phyloP scores from a whole-genome alignment of 2,329 filamentous ascomycete genomes.

The Phaeosphaeriaceae sp. region DNA sequence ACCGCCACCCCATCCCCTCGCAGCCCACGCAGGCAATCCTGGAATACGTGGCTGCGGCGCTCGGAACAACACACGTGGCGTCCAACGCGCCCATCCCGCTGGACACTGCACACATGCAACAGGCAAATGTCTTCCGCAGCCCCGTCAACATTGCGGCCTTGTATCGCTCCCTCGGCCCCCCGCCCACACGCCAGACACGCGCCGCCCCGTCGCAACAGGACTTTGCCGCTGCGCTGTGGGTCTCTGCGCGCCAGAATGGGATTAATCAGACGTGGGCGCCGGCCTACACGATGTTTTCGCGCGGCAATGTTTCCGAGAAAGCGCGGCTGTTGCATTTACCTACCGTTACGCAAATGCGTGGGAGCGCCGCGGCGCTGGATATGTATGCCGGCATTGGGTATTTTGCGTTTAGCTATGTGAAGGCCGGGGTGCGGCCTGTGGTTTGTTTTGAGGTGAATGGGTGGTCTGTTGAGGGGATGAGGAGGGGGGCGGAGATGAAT shows the following conservation, averaged over 20 bases:
- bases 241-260: constrained; percentile 73
- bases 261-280: constrained; percentile 88
- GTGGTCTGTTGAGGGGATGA: constrained; percentile 56
- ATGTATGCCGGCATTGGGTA: constrained; percentile 94
- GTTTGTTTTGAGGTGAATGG: constrained; percentile 87
- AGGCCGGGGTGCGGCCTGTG: constrained; percentile 70
- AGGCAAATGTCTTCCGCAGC: neutral
- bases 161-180: constrained; percentile 74
- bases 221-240: constrained; percentile 77
- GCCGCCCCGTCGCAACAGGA: constrained; percentile 52
- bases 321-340: constrained; percentile 68
- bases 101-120: constrained; percentile 10
- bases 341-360: constrained; percentile 30
- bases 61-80: constrained; percentile 63
- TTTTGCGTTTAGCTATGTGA: constrained; percentile 81
- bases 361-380: constrained; percentile 65
- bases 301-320: constrained; percentile 91
- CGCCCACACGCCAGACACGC: constrained; percentile 22
- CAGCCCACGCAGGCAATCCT: constrained; percentile 32
- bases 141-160: constrained; percentile 66
- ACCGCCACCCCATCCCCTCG: constrained; percentile 28
- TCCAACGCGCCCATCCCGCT: constrained; percentile 63
- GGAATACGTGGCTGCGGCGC: constrained; percentile 40
- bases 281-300: constrained; percentile 90
- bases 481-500: constrained; percentile 50